phyloP scores from a whole-genome alignment of 1,139 yeast genomes.

The Kurtzmaniella natalensis region DNA sequence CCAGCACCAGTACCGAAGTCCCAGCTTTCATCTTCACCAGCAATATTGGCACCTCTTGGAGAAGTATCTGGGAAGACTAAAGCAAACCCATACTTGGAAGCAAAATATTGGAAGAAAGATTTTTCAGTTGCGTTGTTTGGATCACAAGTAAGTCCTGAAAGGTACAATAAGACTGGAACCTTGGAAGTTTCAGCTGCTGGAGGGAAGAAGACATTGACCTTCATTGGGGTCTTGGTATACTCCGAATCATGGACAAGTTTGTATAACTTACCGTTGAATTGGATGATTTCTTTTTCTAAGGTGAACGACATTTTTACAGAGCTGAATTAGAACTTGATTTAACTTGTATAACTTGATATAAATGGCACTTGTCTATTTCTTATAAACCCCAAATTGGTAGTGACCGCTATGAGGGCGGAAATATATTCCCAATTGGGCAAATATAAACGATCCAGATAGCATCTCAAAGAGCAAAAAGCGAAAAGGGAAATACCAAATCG shows the following conservation, averaged over 20 bases:
- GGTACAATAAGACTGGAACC: slow-evolving; percentile 72
- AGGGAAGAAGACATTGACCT: slow-evolving; percentile 79
- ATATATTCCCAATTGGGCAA: too few relatives aligned
- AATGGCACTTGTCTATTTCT: too few relatives aligned
- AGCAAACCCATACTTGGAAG: slow-evolving; percentile 79
- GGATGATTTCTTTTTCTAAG: slow-evolving; percentile 52
- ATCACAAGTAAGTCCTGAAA: slow-evolving; percentile 90
- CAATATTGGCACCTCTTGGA: slow-evolving; percentile 84
- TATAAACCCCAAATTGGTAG: too few relatives aligned
- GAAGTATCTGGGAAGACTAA: slow-evolving; percentile 95
- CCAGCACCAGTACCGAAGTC: slow-evolving; percentile 97
- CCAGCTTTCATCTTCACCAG: slow-evolving; percentile 79
- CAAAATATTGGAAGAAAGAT: slow-evolving; percentile 82
- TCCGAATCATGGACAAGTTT: slow-evolving; percentile 73
- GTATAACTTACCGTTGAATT: slow-evolving; percentile 71
- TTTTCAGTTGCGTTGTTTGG: slow-evolving; percentile 95
- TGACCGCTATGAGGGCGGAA: too few relatives aligned
- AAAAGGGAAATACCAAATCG: too few relatives aligned
- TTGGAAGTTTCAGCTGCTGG: slow-evolving; percentile 23
- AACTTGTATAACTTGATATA: too few relatives aligned
- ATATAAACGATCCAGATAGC: too few relatives aligned
- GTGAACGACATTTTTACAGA: slow-evolving; percentile 52
- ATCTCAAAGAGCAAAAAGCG: too few relatives aligned
- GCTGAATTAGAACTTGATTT: too few relatives aligned
- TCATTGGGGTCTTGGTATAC: slow-evolving; percentile 69